phyloP scores from a whole-genome alignment of 306 rosid species.

The Dicorynia guianensis region DNA sequence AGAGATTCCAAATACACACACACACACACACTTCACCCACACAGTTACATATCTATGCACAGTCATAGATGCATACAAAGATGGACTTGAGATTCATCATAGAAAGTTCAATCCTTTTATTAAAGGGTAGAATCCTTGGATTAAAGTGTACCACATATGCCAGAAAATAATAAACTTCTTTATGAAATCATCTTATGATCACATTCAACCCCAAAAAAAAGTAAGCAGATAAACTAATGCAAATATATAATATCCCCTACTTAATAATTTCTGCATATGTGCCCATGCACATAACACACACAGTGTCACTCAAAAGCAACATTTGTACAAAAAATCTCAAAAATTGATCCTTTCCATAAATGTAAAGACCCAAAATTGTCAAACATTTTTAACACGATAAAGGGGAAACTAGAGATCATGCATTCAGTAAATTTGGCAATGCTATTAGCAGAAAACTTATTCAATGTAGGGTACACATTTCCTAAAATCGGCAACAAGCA shows the following conservation, averaged over 20 bases:
- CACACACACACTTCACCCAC: not conserved
- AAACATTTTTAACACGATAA: constrained; percentile 13
- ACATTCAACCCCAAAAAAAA: constrained; percentile 13
- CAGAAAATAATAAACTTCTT: constrained; percentile 17
- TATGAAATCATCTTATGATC: constrained; percentile 13
- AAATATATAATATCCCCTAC: constrained; percentile 4
- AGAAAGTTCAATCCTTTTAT: constrained; percentile 21
- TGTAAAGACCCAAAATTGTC: constrained; percentile 8
- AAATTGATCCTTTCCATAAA: constrained; percentile 26
- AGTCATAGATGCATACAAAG: constrained; percentile 2
- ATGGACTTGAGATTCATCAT: constrained; percentile 12
- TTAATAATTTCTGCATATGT: constrained; percentile 26
- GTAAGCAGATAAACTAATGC: not conserved
- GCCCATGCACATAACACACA: constrained; percentile 18
- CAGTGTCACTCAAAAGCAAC: not conserved
- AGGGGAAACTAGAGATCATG: constrained; percentile 26
- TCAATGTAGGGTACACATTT: constrained; percentile 4
- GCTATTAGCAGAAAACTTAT: constrained; percentile 10
- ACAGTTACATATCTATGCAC: not conserved
- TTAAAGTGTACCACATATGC: constrained; percentile 6
- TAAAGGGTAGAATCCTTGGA: too few species aligned
- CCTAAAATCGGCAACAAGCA: constrained; percentile 27
- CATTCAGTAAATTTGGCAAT: constrained; percentile 17
- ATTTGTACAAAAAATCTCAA: constrained; percentile 25
- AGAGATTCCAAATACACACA: constrained; percentile 24